These are phyloP conservation scores for Dacryopinax primogenitus DNA, from an alignment of 768 basidiomycete genomes.

Conservation along the genomic window DNA sequence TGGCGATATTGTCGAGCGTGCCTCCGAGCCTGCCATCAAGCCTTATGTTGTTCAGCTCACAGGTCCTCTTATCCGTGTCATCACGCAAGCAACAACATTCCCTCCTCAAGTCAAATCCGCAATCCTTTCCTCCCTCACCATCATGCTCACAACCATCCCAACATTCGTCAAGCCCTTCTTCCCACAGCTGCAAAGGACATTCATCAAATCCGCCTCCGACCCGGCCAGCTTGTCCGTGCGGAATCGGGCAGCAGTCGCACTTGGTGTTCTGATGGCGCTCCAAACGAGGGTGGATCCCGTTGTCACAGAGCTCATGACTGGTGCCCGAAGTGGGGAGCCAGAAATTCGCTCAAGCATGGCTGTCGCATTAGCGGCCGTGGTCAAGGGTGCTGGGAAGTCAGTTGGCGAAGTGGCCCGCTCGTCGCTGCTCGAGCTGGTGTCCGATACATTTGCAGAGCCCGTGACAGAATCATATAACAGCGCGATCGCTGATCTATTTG, in stretches of 20 bases:
- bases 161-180: constrained; percentile 93
- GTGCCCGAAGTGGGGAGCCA: constrained; percentile 47
- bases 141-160: constrained; percentile 77
- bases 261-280: constrained; percentile 81
- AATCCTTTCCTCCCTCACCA: constrained; percentile 71
- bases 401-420: constrained; percentile 66
- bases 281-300: constrained; percentile 87
- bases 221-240: constrained; percentile 64
- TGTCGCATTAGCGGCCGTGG: constrained; percentile 62
- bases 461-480: constrained; percentile 53
- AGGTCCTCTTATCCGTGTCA: constrained; percentile 88
- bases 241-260: constrained; percentile 64
- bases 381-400: constrained; percentile 54
- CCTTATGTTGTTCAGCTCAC: constrained; percentile 92
- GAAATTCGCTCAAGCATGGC: constrained; percentile 64
- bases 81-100: constrained; percentile 76
- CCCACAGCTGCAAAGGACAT: constrained; percentile 91
- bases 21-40: constrained; percentile 75
- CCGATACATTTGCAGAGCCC: constrained; percentile 61
- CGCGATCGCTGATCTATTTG: constrained; percentile 50
- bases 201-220: constrained; percentile 85
- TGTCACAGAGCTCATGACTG: constrained; percentile 69
- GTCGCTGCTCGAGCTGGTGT: constrained; percentile 57
- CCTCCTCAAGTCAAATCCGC: constrained; percentile 88
- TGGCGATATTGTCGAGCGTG: constrained; percentile 85